Base-by-base conservation (phyloP, 139 green algal species). In the Trebouxia sp. region DNA sequence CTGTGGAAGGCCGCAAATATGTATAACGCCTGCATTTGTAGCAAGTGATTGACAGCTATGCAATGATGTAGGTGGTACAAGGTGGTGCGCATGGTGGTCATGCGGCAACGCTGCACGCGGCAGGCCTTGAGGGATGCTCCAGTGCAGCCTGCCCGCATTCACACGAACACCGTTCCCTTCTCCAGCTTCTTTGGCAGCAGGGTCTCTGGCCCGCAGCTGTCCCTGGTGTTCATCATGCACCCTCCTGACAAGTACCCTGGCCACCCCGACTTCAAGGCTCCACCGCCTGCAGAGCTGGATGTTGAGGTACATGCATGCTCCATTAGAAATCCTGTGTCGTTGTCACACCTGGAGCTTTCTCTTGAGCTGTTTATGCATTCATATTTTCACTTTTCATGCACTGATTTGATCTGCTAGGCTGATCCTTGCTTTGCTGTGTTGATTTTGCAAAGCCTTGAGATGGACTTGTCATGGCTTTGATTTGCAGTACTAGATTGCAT, bases 1-100 rank as follows among this genome's bases (percentile, higher is more conserved):
- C n/a, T n/a, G n/a, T n/a, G n/a, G n/a, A n/a, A n/a, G n/a, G n/a
- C n/a, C n/a, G n/a, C n/a, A n/a, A n/a, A n/a, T n/a, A n/a, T n/a
- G n/a, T n/a, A n/a, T n/a, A n/a, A n/a, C n/a, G n/a, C n/a, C n/a
- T n/a, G n/a, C n/a, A n/a, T n/a, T n/a, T n/a, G n/a, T n/a, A n/a
- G n/a, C n/a, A n/a, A n/a, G n/a, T n/a, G n/a, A n/a, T n/a, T n/a
- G n/a, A n/a, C n/a, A n/a, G n/a, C n/a, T n/a, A n/a, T n/a, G n/a
- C n/a, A n/a, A n/a, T n/a, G n/a, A 9, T 75, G 51, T 76, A 88
- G 85, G 81, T 90, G 86, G 86, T 35, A 51, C 12, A 43, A 76
- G 30, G 86, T 77, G 5, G 47, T 81, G n/a, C 82, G 82, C n/a
- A 83, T 51, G 38, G 42, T 90, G 41, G 48, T 89, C 53, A 79